Base-by-base conservation (phyloP, 805 yeast genomes). In the Wickerhamiella sergipiensis region DNA sequence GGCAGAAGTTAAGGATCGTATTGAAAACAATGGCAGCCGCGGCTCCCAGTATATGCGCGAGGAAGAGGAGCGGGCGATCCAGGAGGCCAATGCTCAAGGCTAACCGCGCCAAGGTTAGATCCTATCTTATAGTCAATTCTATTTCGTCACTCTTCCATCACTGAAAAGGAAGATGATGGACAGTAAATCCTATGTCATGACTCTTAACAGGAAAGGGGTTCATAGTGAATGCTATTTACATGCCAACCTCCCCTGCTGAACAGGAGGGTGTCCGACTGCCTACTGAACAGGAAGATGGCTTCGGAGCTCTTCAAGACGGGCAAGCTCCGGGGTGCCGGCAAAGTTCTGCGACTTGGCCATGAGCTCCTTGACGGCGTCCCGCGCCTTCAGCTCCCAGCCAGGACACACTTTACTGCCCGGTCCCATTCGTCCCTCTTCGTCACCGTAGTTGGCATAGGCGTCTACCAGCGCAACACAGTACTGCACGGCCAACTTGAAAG, bases 361-460 rank as follows among this genome's bases (percentile, higher is more conserved):
- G 56, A 88, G 70, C 1, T 85, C 76, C 60, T 94, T 75, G 19
- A 88, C 74, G 1, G 85, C 71, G 15, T 84, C 74, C 55, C 81
- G 75, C 1, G 95, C 81, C 64, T 87, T 87, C 67, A 82, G 85
- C 61, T 79, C 83, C 97, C 97, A 89, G 62, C 88, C 95, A 61
- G 81, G 79, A 64, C 96, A 88, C 9, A 89, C 94, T n/a, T 82
- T 57, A 47, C 63, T 84, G 86, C 19, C 82, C 94, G 43, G 24
- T 1, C 86, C 88, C 22, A 60, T 81, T 76, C 66, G 61, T 17
- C 72, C 72, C 22, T 61, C 64, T 47, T 78, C 65, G 52, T 83
- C 92, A n/a, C 97, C 97, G 31, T 85, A 73, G 2, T 85, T 81
- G 61, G 82, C 88, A 64, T 88, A 90, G 1, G 95, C 90, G 42